Base-by-base conservation (phyloP, 768 basidiomycete species). In the Phaeotremella skinneri region DNA sequence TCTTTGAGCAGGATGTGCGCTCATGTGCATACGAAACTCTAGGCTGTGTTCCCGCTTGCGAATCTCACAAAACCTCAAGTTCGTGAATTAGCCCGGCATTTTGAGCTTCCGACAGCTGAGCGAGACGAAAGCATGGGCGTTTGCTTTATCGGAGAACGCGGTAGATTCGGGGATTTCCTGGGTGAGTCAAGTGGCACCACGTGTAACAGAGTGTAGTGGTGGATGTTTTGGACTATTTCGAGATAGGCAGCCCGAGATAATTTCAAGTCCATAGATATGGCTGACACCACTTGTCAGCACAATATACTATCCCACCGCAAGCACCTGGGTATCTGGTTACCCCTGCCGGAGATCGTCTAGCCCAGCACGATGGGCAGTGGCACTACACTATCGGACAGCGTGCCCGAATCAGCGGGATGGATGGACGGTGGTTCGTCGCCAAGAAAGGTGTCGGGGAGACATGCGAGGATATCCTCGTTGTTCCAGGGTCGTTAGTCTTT, bases 71-170 rank as follows among this genome's bases (percentile, higher is more conserved):
- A 98, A 76, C 63, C 80, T 0, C 79, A 87, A 63, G 90, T 96
- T 0, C 83, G 91, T 14, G 80, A 82, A 57, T 78, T 94, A 17
- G 93, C 93, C 0, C 76, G 76, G 7, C 72, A 82, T 30, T 83
- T 82, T 72, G 78, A 74, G 0, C 76, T 97, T 20, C 85, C 86
- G 2, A 91, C 87, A 2, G 89, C 90, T 0, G 80, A 83, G 2
- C 81, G 90, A 59, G 81, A 81, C 17, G 93, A 98, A 71, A 91
- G 89, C 75, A 91, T 94, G 85, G 93, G 93, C 0, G 82, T 98
- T 17, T 98, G 93, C 70, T 98, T 98, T 63, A 85, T 98, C 1
- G 93, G 92, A 3, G 84, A 92, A 70, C 85, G 87, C 68, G 80
- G 81, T 9, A 82, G 79, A 49, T 93, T 94, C 64, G 80, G 81